Base-by-base conservation (phyloP, 257 asterid species). In the Forsythia suspensa region DNA sequence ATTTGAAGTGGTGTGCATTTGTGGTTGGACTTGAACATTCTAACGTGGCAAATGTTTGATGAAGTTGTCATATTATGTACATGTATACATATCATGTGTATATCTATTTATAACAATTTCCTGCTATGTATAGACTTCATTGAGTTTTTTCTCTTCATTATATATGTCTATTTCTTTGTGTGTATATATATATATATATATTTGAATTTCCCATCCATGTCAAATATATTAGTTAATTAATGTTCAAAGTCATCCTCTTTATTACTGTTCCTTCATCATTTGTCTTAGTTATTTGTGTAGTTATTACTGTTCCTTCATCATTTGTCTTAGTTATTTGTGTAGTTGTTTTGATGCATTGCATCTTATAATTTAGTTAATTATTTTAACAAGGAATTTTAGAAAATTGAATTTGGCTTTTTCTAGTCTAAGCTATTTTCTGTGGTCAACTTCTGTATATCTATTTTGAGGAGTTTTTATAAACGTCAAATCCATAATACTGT, bases 201-300 rank as follows among this genome's bases (percentile, higher is more conserved):
- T 12, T 8, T 36, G 38, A 8, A 7, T 38, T 66, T 46, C 71
- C 46, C 18, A 15, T 66, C 74, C 38, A 46, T 43, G 59, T 66
- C 75, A 43, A 29, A 37, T 71, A 43, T 77, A 29, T 51, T 79
- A 71, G 34, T 77, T 76, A 24, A 34, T 76, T 34, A 40, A 63
- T 63, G 29, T 38, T 43, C 46, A 11, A 65, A 5, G 72, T 40
- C 76, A 42, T 16, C 13, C 66, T 48, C 52, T 43, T 39, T 48
- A 52, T 6, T 40, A 40, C 43, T 80, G 11, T 55, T 78, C 48
- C 81, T 42, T 81, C 29, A 4, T 40, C 67, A 65, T 48, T n/a
- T 61, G 70, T 75, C 40, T 16, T n/a, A n/a, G n/a, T n/a, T 65
- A n/a, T 12, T 38, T 37, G 18, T 38, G 40, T 55, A 18, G 71